These are phyloP conservation scores for Solanum appendiculatum DNA, from an alignment of 257 asterid genomes.

Conservation along the genomic window DNA sequence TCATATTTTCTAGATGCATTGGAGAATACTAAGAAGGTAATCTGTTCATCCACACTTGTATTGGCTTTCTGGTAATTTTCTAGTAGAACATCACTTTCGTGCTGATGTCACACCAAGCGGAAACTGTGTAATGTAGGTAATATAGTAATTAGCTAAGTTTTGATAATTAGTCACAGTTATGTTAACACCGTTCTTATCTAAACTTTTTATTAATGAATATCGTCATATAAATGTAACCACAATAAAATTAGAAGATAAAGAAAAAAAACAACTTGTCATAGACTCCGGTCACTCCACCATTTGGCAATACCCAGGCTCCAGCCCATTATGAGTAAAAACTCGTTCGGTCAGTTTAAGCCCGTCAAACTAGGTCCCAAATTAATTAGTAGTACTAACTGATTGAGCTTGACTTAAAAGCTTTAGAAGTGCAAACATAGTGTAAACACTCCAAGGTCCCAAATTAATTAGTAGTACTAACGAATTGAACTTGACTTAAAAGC, in stretches of 20 bases:
- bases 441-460: neutral
- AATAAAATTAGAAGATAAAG: neutral
- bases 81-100: neutral
- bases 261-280: neutral
- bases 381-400: neutral
- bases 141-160: neutral
- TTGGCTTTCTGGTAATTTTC: neutral
- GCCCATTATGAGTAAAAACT: neutral
- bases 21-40: neutral
- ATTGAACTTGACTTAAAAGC: neutral
- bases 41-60: neutral
- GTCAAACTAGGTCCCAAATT: neutral
- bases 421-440: neutral
- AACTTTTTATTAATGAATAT: neutral
- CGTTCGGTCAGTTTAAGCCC: neutral
- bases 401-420: neutral
- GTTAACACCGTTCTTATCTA: neutral
- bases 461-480: neutral
- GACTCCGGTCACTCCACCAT: neutral
- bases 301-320: neutral
- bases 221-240: neutral
- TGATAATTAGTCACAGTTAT: neutral
- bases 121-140: neutral
- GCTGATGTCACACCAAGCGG: neutral
- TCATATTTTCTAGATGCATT: neutral